phyloP scores from a whole-genome alignment of 345 rosid genomes.

The Brassica carinata region DNA sequence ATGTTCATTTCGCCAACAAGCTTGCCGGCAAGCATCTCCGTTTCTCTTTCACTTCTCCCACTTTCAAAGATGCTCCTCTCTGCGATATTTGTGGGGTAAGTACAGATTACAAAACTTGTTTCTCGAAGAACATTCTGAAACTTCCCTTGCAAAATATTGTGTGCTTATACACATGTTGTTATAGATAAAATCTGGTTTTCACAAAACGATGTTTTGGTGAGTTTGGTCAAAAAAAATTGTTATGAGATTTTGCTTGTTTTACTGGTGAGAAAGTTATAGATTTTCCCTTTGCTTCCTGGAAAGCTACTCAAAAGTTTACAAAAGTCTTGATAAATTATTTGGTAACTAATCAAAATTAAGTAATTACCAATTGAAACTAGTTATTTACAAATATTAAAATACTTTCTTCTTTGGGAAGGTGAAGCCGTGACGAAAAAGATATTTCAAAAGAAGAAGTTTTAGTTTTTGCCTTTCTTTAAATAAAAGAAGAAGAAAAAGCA shows the following conservation, averaged over 20 bases:
- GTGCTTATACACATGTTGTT: not conserved
- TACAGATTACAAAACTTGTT: not conserved
- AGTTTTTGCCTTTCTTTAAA: not conserved
- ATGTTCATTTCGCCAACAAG: conserved; percentile 74
- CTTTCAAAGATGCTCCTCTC: conserved; percentile 56
- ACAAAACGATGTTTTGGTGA: not conserved
- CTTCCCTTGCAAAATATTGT: not conserved
- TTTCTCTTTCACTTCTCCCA: conserved; percentile 59
- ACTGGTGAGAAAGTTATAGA: not conserved
- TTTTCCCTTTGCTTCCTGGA: not conserved
- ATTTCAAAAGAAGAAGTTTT: not conserved
- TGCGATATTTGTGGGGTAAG: conserved; percentile 77
- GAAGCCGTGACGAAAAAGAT: conserved; percentile 24
- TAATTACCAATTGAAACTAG: conserved; percentile 1
- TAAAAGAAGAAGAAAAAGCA: not conserved
- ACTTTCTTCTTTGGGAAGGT: conserved; percentile 38
- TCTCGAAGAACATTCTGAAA: not conserved
- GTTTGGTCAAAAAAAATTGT: no score
- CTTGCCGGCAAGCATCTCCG: conserved; percentile 67
- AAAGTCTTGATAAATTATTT: not conserved
- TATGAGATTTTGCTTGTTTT: not conserved
- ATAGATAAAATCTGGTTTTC: not conserved
- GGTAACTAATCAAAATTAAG: not conserved
- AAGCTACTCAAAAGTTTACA: no score
- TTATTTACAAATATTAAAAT: not conserved